phyloP scores from a whole-genome alignment of 2,329 filamentous ascomycete species.

The Diaporthe sp. region DNA sequence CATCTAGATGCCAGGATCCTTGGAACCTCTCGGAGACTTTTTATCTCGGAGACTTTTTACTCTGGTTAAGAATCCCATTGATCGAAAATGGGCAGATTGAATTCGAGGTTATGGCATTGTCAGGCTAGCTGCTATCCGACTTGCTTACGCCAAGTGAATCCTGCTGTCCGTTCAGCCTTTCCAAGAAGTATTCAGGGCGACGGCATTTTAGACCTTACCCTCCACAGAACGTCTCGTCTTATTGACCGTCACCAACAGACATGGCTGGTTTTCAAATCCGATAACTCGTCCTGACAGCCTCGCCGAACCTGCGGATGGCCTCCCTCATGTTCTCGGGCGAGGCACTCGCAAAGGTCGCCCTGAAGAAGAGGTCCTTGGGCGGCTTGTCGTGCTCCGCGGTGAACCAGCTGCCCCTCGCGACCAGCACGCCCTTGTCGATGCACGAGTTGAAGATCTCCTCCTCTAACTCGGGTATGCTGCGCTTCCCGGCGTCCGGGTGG shows the following conservation, averaged over 20 bases:
- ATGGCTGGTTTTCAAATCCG: constrained; percentile 43
- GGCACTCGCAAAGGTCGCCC: constrained; percentile 90
- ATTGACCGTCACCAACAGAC: not conserved
- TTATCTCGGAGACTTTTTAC: too few species aligned
- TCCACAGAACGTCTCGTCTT: not conserved
- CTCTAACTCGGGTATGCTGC: constrained; percentile 77
- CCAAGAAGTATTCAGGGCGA: not conserved
- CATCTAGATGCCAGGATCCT: not conserved
- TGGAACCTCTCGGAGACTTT: too few species aligned
- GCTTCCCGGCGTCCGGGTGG: constrained; percentile 71
- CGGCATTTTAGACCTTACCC: not conserved
- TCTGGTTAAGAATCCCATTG: not conserved
- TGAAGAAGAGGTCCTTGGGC: constrained; percentile 82
- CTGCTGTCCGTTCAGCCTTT: not conserved
- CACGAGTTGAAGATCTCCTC: constrained; percentile 86
- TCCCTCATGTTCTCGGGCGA: constrained; percentile 77
- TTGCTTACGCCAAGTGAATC: constrained; percentile 1
- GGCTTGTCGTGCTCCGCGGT: constrained; percentile 76
- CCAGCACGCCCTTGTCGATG: constrained; percentile 82
- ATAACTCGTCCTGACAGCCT: constrained; percentile 75
- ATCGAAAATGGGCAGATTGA: not conserved
- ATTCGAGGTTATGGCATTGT: not conserved
- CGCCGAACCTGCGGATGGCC: constrained; percentile 82
- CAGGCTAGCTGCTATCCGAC: not conserved
- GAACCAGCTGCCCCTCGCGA: constrained; percentile 94